A percentile compares a stretch with the other conserved stretches of the same genome.
phyloP scores from a whole-genome alignment of 371 early-diverging fungal genomes.

The Mortierella sp. region DNA sequence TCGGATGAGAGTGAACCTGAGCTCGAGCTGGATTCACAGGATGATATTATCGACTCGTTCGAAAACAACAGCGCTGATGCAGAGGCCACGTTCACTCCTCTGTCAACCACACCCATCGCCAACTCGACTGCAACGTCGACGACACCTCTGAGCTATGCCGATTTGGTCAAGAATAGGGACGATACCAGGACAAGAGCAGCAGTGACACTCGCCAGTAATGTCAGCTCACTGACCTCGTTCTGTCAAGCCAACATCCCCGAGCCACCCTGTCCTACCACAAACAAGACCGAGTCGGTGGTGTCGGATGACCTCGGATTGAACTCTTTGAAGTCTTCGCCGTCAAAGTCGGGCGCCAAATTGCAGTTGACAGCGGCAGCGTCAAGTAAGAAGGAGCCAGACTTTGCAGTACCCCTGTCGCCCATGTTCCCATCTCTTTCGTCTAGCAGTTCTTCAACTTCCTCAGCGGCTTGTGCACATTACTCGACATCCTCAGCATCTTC shows the following conservation, averaged over 20 bases:
- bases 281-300: neutral
- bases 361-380: constrained; percentile 1
- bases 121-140: neutral
- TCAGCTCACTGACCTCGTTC: constrained; percentile 42
- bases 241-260: constrained; percentile 48
- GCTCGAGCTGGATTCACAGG: constrained; percentile 12
- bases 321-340: neutral
- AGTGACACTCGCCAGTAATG: constrained; percentile 5
- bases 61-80: neutral
- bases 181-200: constrained; percentile 20
- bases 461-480: neutral
- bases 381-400: constrained; percentile 12
- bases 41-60: neutral
- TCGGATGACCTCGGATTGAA: neutral
- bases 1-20: constrained; percentile 17
- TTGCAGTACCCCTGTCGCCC: constrained; percentile 11
- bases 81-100: constrained; percentile 20
- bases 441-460: constrained; percentile 10
- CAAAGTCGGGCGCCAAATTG: constrained; percentile 7
- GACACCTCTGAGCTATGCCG: constrained; percentile 44
- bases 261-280: constrained; percentile 17
- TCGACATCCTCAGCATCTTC: constrained; percentile 14
- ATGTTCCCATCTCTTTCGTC: constrained; percentile 23
- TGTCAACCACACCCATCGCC: constrained; percentile 14
- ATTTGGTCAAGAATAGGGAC: constrained; percentile 30